Base-by-base conservation (phyloP, 495 filamentous ascomycete species). In the Hypoxylon trugodes region DNA sequence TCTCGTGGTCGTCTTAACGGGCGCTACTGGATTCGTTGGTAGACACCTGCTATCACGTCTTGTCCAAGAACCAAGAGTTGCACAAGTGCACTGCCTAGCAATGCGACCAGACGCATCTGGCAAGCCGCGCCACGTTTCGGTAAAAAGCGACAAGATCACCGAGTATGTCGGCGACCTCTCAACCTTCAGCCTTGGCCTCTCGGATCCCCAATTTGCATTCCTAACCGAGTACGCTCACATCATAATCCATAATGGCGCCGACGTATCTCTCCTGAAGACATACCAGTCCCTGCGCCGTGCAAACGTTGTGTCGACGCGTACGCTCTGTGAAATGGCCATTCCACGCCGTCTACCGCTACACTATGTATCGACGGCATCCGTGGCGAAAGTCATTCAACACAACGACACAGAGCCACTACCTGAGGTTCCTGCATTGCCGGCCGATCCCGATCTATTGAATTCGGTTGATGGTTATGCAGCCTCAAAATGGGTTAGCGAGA, bases 241-340 rank as follows among this genome's bases (percentile, higher is more conserved):
- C 1, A 68, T 86, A 16, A 77, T 86, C 43, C 82, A 86, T 69
- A 79, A 76, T 52, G 83, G 81, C 10, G 81, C 82, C 0, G 74
- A 81, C 52, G 74, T 78, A 5, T 82, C 79, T 3, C 78, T 79
- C 61, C 68, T 81, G 38, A 77, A 83, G 9, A 65, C 61, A 4
- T 86, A 84, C 65, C 40, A 55, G 6, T 58, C 73, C 0, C 74
- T 86, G 7, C 69, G 73, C 5, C 24, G 57, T 2, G 48, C 70
- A 32, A 86, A 85, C 52, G 66, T 83, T 8, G 50, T 1, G 3
- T 1, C 45, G 4, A 48, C 45, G 1, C 19, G 21, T 4, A n/a
- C 2, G 26, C 45, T 48, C 24, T 5, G 2, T 3, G 12, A 38
- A 8, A 3, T 38, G 3, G 8, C 9, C 18, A 2, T 16, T 3